Percentiles rank a stretch among this genome's conserved stretches.
These are phyloP conservation scores for Dichotomopilus funicola DNA, from an alignment of 2,329 filamentous ascomycete genomes.

Conservation along the genomic window DNA sequence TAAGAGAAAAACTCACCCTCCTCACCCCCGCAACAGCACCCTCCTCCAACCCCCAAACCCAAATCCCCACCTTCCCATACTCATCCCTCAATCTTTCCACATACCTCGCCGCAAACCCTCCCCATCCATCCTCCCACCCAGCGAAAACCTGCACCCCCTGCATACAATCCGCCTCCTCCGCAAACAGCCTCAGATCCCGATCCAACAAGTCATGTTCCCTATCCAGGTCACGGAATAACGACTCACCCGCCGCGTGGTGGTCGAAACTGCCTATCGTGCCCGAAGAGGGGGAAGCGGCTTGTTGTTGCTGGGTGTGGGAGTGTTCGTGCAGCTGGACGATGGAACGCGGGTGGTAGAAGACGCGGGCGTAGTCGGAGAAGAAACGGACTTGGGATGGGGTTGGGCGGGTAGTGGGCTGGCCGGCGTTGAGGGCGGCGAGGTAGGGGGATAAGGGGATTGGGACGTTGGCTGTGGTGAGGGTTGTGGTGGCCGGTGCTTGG, in stretches of 20 bases:
- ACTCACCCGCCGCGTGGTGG: conserved; percentile 64
- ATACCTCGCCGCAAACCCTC: conserved; percentile 67
- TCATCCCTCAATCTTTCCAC: conserved; percentile 79
- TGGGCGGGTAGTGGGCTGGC: conserved; percentile 54
- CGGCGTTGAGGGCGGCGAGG: conserved; percentile 71
- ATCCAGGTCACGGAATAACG: conserved; percentile 67
- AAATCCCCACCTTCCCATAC: conserved; percentile 79
- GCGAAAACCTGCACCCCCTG: conserved; percentile 78
- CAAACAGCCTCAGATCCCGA: conserved; percentile 79
- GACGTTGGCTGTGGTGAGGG: conserved; percentile 55
- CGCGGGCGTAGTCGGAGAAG: conserved; percentile 91
- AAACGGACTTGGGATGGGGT: conserved; percentile 71
- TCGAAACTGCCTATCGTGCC: conserved; percentile 56
- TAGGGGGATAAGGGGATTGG: conserved; percentile 67
- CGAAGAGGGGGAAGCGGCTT: background rate
- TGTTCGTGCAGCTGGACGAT: conserved; percentile 83
- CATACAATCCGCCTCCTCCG: conserved; percentile 88
- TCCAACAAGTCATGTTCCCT: conserved; percentile 82
- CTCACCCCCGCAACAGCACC: conserved; percentile 35
- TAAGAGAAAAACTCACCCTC: conserved; percentile 37
- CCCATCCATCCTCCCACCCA: conserved; percentile 72
- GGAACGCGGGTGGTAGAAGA: conserved; percentile 88
- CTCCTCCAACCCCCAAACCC: conserved; percentile 79
- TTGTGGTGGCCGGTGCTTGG: conserved; percentile 40
- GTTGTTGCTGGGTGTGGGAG: conserved; percentile 36